Evolutionary conservation across 805 yeast species (phyloP), one percentile per base, ranked within the genome.

Genomic region (Scheffersomyces spartinae): DNA sequence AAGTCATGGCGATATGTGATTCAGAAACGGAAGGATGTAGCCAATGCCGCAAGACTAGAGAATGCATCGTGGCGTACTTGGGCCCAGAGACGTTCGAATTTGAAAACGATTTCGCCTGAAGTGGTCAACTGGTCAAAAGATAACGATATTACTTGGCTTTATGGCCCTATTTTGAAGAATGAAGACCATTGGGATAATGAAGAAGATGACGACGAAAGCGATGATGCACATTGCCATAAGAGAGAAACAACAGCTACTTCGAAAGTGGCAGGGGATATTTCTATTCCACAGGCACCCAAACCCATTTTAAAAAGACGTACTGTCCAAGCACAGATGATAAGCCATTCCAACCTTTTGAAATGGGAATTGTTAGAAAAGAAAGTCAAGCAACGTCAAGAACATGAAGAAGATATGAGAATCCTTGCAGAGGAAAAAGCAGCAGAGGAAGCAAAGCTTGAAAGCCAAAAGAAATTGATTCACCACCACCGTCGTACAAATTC

Each of bases 81-180:
- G 96, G 79, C 88, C 9, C 85, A 86, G 52, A 64, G 81, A 26
- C 68, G 78, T 38, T 66, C 69, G 36, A 61, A 71, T 52, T 46
- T 61, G 31, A 58, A 57, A 61, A 91, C 98, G 0, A 82, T 88
- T 5, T 73, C 86, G 11, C 98, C 99, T 1, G 64, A n/a, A n/a
- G n/a, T n/a, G 18, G 81, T 91, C 24, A 88, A 91, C 50, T 91
- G 99, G 99, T 74, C 84, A 22, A 91, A 93, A 53, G 99, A 91
- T 42, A 77, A 79, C 31, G 99, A 91, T 49, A 95, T 91, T 7
- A 85, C 96, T 2, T 91, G 98, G 98, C 67, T 91, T 9, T 91
- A 88, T 54, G 99, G 99, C 1, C 99, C 99, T 0, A 59, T 74
- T 13, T 61, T 71, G 29, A 63, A 61, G 30, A 74, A 68, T 28